Evolutionary conservation across 1,284 basidiomycete genomes (phyloP), one percentile per base, ranked within the genome.

Genomic region (Stygiomarasmius scandens): DNA sequence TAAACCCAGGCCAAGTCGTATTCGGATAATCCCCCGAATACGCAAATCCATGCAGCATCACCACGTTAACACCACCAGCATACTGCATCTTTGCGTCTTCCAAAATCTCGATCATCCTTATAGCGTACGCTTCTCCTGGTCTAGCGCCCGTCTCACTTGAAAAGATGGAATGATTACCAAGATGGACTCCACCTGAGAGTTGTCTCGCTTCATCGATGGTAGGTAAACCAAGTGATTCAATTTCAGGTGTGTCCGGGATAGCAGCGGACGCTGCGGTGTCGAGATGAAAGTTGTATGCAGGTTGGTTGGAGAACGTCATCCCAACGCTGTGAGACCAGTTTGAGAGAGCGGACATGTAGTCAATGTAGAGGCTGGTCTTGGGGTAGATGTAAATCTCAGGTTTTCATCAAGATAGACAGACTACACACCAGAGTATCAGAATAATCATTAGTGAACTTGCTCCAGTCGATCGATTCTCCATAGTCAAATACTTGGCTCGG

Each of bases 401-500:
- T 45, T 24, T 29, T 25, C 8, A 34, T 6, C 20, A 29, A 19
- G 34, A n/a, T 14, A 43, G n/a, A 14, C 12, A 4, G 4, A 38
- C 6, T 20, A 23, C 60, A 19, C 41, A 63, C 62, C 56, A 64
- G 36, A 2, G 62, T 62, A 34, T 62, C 62, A 29, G 58, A 54
- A 58, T 64, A 64, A 50, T 64, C 62, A 36, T 10, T 25, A 19
- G 50, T 38, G 10, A 49, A 47, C 41, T 43, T 58, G 52, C 49
- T 59, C 54, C 56, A 60, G 20, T 58, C 52, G 12, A 57, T 50
- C 1, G 58, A 58, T 8, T 34, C 52, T 22, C 62, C 62, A 51
- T 56, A 64, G 43, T 64, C 60, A 53, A 64, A 64, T 9, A 54
- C 59, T 44, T 64, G 62, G 45, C 50, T 58, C 2, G 29, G 32